Base-by-base conservation (phyloP, 306 rosid species). In the Lathyrus aphaca region DNA sequence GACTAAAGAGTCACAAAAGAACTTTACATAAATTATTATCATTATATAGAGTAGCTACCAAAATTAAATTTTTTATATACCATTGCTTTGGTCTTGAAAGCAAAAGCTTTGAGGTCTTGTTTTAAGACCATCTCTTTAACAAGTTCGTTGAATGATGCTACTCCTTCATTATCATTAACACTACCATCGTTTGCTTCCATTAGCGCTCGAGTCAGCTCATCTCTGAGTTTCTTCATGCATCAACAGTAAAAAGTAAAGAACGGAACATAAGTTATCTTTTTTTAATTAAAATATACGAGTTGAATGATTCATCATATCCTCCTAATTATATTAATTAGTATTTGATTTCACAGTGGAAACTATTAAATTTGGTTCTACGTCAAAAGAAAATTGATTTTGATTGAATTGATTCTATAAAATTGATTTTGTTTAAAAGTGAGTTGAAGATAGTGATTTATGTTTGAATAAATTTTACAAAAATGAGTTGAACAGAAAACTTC, bases 41-140 rank as follows among this genome's bases (percentile, higher is more conserved):
- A 44, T 62, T 19, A 57, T 8, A 40, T 27, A 40, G 54, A 55
- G 60, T 42, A 50, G 44, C 68, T 11, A 54, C 40, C 35, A 70
- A 54, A 77, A 44, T 17, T 38, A 63, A 44, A 21, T 1, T n/a
- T 3, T 5, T 40, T n/a, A 38, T 40, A 64, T 84, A 92, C 98
- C 98, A 86, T 83, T 58, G 95, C 91, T 79, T 89, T 92, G 68
- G 90, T 92, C 88, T 81, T 83, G 82, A 86, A 89, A 70, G 91
- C 98, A 81, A 92, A 92, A 46, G 88, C 85, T 71, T 81, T 83
- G 27, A 92, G 77, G 79, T 92, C 96, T 63, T 83, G 89, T 23
- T 79, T 86, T 6, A 88, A 80, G 19, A 57, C 65, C 87, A 89
- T 76, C 62, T 87, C 96, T 68, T 75, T 84, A 53, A 92, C 92